phyloP scores from a whole-genome alignment of 441 rosid genomes.

The Capsella rubella region DNA sequence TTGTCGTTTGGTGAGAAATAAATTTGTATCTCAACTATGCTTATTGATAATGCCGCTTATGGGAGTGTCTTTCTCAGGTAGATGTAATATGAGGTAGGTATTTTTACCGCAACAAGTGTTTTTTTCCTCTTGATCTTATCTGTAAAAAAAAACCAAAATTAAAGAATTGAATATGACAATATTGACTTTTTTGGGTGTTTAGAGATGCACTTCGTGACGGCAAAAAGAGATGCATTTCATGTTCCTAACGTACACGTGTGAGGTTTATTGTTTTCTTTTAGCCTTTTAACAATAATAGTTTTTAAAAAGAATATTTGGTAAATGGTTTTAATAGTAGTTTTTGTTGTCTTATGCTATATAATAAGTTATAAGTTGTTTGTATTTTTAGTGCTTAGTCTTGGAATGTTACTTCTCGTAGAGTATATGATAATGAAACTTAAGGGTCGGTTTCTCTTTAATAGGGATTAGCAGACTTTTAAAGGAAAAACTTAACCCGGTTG shows the following conservation, averaged over 20 bases:
- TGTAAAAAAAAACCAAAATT: neutral
- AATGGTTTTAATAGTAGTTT: neutral
- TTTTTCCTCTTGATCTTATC: neutral
- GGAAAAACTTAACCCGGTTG: neutral
- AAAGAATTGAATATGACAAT: neutral
- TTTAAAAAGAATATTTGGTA: neutral
- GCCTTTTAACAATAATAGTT: neutral
- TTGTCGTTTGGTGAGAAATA: neutral
- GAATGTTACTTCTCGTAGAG: neutral
- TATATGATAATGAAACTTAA: neutral
- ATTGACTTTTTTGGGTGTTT: conserved; percentile 18
- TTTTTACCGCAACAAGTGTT: conserved; percentile 5
- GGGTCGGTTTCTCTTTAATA: neutral
- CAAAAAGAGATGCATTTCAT: neutral
- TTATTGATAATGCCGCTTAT: neutral
- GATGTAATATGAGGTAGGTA: conserved; percentile 33
- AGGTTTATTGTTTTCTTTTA: neutral
- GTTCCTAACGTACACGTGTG: neutral
- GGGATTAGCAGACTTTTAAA: neutral
- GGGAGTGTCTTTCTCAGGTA: conserved; percentile 21
- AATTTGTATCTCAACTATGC: neutral
- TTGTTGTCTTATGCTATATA: neutral
- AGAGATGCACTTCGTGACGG: conserved; percentile 2
- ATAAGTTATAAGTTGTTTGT: neutral
- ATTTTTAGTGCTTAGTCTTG: neutral